These are phyloP conservation scores for Paspalum notatum DNA, from an alignment of 176 grass and related monocot species.

Conservation along the genomic window DNA sequence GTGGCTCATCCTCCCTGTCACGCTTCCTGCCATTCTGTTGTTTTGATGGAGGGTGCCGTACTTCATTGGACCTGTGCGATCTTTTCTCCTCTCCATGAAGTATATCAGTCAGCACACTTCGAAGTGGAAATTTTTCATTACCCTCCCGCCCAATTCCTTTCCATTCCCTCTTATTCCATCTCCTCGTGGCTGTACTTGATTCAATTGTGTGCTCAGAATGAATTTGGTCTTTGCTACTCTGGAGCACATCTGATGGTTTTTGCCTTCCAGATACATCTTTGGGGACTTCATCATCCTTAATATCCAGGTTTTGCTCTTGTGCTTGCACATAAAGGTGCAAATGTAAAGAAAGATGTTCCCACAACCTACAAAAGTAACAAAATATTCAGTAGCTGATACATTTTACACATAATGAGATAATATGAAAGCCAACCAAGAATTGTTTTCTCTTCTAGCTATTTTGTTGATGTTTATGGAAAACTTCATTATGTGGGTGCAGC, in stretches of 20 bases:
- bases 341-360: constrained; percentile 83
- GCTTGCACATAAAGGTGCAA: constrained; percentile 61
- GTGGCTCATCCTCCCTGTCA: constrained; percentile 64
- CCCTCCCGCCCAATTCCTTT: constrained; percentile 56
- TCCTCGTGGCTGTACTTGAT: constrained; percentile 52
- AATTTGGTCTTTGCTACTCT: constrained; percentile 45
- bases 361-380: constrained; percentile 59
- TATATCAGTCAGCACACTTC: constrained; percentile 76
- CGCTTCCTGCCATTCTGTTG: constrained; percentile 63
- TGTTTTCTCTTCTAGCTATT: background rate
- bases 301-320: constrained; percentile 38
- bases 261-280: constrained; percentile 52
- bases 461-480: background rate
- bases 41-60: constrained; percentile 43
- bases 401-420: constrained; percentile 5
- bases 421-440: background rate
- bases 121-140: constrained; percentile 73
- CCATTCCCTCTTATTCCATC: constrained; percentile 63
- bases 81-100: constrained; percentile 78
- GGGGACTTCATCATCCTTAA: constrained; percentile 33
- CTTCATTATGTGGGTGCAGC: background rate
- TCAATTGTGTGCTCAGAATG: constrained; percentile 49
- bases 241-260: constrained; percentile 37
- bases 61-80: constrained; percentile 50
- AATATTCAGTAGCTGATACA: constrained; percentile 8